These are phyloP conservation scores for Corylus heterophylla DNA, from an alignment of 306 rosid genomes.

Conservation along the genomic window DNA sequence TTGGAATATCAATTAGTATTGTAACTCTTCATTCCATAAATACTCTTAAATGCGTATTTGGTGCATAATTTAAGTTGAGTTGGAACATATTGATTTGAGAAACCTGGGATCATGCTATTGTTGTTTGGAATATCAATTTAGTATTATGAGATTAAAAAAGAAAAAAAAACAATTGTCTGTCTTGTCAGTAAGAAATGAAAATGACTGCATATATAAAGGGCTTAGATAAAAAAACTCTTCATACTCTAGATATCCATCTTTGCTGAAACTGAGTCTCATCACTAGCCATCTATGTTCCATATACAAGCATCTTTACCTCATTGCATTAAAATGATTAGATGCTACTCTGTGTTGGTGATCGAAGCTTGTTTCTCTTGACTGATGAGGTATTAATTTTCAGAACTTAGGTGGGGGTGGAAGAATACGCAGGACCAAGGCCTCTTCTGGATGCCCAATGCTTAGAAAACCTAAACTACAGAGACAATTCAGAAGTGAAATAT, in stretches of 20 bases:
- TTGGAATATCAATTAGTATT: neutral
- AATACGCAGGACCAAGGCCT: constrained; percentile 63
- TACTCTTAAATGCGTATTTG: neutral
- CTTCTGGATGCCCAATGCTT: constrained; percentile 94
- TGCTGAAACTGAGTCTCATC: constrained; percentile 11
- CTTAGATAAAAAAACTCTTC: neutral
- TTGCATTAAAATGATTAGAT: constrained; percentile 9
- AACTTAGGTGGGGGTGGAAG: constrained; percentile 54
- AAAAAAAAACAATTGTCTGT: neutral
- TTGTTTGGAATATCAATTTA: neutral
- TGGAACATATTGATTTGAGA: constrained; percentile 10
- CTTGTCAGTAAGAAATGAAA: neutral
- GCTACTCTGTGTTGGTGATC: neutral
- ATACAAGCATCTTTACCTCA: constrained; percentile 1
- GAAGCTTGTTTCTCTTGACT: constrained; percentile 25
- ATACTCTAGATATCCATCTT: constrained; percentile 9
- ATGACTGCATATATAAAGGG: neutral
- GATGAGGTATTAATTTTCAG: constrained; percentile 50
- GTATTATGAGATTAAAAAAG: too few relatives aligned
- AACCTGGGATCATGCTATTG: constrained; percentile 3
- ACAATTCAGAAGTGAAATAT: constrained; percentile 64
- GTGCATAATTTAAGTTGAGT: constrained; percentile 5
- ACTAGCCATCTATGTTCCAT: neutral
- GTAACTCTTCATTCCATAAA: neutral
- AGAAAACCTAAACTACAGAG: constrained; percentile 60